Evolutionary conservation across 2,329 filamentous ascomycete species (phyloP), one percentile per base, ranked within the genome.

Genomic region (Talaromyces funiculosus): DNA sequence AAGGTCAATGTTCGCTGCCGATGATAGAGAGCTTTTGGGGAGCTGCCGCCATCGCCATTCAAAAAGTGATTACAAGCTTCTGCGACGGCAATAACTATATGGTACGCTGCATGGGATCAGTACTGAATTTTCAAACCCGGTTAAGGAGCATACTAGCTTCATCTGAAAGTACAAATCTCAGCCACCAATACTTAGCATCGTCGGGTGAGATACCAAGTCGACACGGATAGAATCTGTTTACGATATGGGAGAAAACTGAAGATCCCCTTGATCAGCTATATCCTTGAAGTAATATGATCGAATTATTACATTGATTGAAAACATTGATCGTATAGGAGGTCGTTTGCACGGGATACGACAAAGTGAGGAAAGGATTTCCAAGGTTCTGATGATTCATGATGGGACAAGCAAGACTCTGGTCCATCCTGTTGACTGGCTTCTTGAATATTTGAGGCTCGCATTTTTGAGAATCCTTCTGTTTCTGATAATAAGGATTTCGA

Each of bases 111-210:
- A n/a, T 18, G 29, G 10, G 20, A 22, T 42, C 2, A 47, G 12
- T 22, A 1, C 3, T 4, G 12, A 8, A 5, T 12, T 29, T n/a
- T 22, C 1, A 4, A 16, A 10, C 20, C 5, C 4, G 3, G 20
- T 6, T 7, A 24, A 43, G 18, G 10, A 16, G 18, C 43, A 20
- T 9, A 61, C 59, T 53, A n/a, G 59, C 59, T 12, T 61, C 53
- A 29, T 61, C 59, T 22, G 53, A 37, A 22, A 61, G 53, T 14
- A 51, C 38, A 43, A 57, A n/a, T 33, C 49, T 43, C 5, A 57
- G 47, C 59, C 59, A 61, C 53, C 53, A 53, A 16, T 55, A 57
- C 10, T 61, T 61, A 0, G 45, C 40, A 18, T 61, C 59, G 29
- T 57, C 53, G 26, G 45, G 24, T 40, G 59, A 61, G 38, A 61